Evolutionary conservation across 768 basidiomycete species (phyloP).

Genomic region (Pleurotus citrinopileatus): DNA sequence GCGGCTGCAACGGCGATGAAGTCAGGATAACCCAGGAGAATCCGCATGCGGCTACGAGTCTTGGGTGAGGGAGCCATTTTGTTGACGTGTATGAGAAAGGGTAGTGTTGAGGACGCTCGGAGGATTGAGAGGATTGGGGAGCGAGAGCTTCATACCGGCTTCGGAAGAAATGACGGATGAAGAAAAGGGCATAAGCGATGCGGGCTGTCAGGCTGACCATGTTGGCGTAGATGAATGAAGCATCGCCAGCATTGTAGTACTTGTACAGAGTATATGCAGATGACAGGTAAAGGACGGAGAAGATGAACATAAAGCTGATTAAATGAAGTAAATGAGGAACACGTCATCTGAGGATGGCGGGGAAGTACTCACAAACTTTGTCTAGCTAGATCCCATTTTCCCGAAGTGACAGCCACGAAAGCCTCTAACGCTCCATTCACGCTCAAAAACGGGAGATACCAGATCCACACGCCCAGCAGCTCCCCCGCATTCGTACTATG

Average conservation of each 20-base stretch:
- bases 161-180: constrained; percentile 46
- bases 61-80: neutral
- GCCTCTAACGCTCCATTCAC: constrained; percentile 92
- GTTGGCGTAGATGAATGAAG: constrained; percentile 75
- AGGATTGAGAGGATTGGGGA: neutral
- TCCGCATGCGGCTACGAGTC: neutral
- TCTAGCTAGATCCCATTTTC: constrained; percentile 56
- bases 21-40: neutral
- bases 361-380: constrained; percentile 58
- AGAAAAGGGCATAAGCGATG: constrained; percentile 57
- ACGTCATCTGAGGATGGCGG: neutral
- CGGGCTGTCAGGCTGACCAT: constrained; percentile 62
- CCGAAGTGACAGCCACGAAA: constrained; percentile 79
- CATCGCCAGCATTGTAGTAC: constrained; percentile 51
- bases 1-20: neutral
- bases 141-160: constrained; percentile 8
- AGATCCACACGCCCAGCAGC: constrained; percentile 78
- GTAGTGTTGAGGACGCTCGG: neutral
- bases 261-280: constrained; percentile 45
- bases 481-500: constrained; percentile 71
- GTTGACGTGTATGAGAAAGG: neutral
- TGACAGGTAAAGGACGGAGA: constrained; percentile 66
- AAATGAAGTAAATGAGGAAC: constrained; percentile 4
- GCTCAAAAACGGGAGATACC: constrained; percentile 87
- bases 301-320: constrained; percentile 71